Evolutionary conservation across 306 rosid species (phyloP), one percentile per base, ranked within the genome.

Genomic region (Senna tora): DNA sequence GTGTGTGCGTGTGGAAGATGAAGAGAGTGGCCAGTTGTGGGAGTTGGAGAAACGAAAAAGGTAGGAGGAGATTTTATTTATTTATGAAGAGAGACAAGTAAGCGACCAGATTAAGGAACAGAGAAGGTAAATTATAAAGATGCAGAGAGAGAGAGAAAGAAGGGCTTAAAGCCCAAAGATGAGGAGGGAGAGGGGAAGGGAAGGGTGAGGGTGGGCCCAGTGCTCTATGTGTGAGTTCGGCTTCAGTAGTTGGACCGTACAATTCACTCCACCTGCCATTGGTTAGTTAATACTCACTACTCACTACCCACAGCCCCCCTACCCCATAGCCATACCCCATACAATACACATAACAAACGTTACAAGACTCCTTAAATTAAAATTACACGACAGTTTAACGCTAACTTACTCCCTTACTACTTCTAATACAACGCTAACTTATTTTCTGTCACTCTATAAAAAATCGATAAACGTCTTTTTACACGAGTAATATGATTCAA

Each of bases 201-300:
- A 30, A 36, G 39, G 58, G 39, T 21, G 49, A 28, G 28, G 55
- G 59, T 51, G 79, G 79, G 79, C 15, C 79, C 65, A 20, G 17
- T 2, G 38, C 7, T 17, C 7, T 17, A 58, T 57, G 20, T 25
- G 2, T 25, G 30, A 25, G 30, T 73, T 69, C 64, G 81, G 65
- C 46, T 66, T 8, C 11, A 74, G 77, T 71, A 38, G 83, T 81
- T 87, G 87, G 78, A 72, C 69, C 39, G 82, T 71, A 61, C 51
- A 36, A 42, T 56, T 67, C 43, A 1, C 28, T 22, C 21, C 49
- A 72, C 25, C 72, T 67, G 71, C 77, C 76, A 67, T 49, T 43
- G 22, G 72, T 75, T 76, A 42, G 33, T 60, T 57, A 34, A 57
- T 41, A 15, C 30, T n/a, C n/a, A n/a, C n/a, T n/a, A n/a, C n/a